A percentile compares a stretch with the other conserved stretches of the same genome.
Evolutionary conservation across 768 basidiomycete species (phyloP).

Genomic region (Podaxis sp.): DNA sequence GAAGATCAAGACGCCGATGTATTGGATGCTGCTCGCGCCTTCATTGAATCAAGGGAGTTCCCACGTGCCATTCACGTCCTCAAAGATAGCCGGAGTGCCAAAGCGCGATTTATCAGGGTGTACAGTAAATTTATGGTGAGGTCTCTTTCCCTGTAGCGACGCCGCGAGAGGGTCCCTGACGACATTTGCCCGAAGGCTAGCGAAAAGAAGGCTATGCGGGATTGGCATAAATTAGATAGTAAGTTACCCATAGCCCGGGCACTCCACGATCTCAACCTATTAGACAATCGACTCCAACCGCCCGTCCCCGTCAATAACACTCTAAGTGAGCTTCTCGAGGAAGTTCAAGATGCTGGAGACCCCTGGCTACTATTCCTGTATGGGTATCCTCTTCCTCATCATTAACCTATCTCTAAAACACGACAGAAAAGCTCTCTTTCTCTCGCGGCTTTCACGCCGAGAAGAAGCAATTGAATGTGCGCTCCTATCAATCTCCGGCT

Average conservation of each 20-base stretch:
- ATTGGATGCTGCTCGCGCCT: slow-evolving; percentile 69
- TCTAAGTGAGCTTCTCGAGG: slow-evolving; percentile 55
- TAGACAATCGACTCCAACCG: slow-evolving; percentile 71
- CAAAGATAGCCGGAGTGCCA: slow-evolving; percentile 61
- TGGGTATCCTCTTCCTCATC: slow-evolving; percentile 22
- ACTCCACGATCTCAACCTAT: neutral
- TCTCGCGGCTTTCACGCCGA: slow-evolving; percentile 74
- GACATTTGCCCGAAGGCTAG: slow-evolving; percentile 51
- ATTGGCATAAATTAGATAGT: slow-evolving; percentile 86
- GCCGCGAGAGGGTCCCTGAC: neutral
- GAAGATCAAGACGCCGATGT: slow-evolving; percentile 68
- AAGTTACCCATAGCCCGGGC: slow-evolving; percentile 24
- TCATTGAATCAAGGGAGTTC: slow-evolving; percentile 77
- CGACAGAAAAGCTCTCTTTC: slow-evolving; percentile 76
- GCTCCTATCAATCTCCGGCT: slow-evolving; percentile 70
- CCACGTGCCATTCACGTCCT: slow-evolving; percentile 68
- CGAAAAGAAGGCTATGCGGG: slow-evolving; percentile 78
- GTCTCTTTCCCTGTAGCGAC: slow-evolving; percentile 15
- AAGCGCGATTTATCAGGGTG: slow-evolving; percentile 70
- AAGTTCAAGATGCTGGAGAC: slow-evolving; percentile 59
- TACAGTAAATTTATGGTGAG: slow-evolving; percentile 89
- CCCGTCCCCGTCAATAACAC: slow-evolving; percentile 61
- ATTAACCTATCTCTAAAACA: slow-evolving; percentile 7
- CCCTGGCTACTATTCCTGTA: slow-evolving; percentile 87
- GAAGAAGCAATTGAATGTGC: slow-evolving; percentile 85